phyloP scores from a whole-genome alignment of 2,329 filamentous ascomycete species.

The Calcarisporium arbuscula region DNA sequence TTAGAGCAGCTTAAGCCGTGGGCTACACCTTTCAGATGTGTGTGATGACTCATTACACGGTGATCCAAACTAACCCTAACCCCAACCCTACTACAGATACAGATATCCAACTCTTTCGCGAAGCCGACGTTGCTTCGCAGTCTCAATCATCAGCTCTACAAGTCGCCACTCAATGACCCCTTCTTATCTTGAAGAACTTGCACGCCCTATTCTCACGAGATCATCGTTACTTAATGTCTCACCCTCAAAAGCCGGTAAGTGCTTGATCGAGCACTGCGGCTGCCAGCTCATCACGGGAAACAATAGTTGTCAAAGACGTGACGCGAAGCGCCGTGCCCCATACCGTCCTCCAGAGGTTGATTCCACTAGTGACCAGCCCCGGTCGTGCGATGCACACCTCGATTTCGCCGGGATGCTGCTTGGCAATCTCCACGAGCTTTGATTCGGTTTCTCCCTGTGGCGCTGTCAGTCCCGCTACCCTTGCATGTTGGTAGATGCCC shows the following conservation, averaged over 20 bases:
- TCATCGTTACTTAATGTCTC: slow-evolving; percentile 6
- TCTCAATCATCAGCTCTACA: no score
- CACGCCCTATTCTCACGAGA: slow-evolving; percentile 7
- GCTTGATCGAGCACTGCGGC: slow-evolving; percentile 6
- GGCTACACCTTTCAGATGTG: no score
- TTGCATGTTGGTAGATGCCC: no score
- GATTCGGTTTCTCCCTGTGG: slow-evolving; percentile 6
- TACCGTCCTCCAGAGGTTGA: neutral
- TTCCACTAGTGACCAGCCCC: slow-evolving; percentile 3
- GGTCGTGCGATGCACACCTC: slow-evolving; percentile 4
- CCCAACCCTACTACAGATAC: no score
- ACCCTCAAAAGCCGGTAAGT: slow-evolving; percentile 4
- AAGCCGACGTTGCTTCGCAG: no score
- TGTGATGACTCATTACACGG: no score
- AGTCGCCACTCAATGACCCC: no score
- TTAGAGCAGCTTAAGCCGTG: no score
- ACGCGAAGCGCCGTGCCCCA: neutral
- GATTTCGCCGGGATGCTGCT: slow-evolving; percentile 1
- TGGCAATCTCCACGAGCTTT: slow-evolving; percentile 4
- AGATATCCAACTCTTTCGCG: no score
- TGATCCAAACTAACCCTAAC: no score
- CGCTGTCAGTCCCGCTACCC: no score
- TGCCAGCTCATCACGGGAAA: slow-evolving; percentile 2
- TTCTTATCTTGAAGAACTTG: no score
- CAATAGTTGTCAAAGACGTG: slow-evolving; percentile 3